phyloP scores from a whole-genome alignment of 2,329 filamentous ascomycete genomes.

The Colletotrichum agaves region DNA sequence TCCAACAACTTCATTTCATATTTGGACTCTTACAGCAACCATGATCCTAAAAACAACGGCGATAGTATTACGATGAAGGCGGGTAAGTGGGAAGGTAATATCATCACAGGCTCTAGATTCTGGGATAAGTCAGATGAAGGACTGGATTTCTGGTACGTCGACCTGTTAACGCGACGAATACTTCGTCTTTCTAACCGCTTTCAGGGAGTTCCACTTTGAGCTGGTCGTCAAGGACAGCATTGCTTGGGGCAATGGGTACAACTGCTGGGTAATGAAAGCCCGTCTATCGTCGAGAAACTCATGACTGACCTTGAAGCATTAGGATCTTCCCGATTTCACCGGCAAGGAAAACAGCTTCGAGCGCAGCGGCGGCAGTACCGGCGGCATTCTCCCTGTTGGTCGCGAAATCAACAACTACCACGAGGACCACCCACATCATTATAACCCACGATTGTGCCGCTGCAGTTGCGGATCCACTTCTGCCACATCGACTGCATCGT shows the following conservation, averaged over 20 bases:
- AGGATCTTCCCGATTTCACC: constrained; percentile 43
- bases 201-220: constrained; percentile 48
- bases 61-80: constrained; percentile 57
- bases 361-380: constrained; percentile 52
- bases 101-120: constrained; percentile 52
- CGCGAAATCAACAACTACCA: too few relatives aligned
- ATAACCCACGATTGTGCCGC: too few relatives aligned
- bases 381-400: constrained; percentile 50
- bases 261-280: constrained; percentile 48
- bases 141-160: constrained; percentile 48
- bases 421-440: too few relatives aligned
- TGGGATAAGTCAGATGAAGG: constrained; percentile 60
- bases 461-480: too few relatives aligned
- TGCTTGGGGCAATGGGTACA: constrained; percentile 58
- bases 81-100: constrained; percentile 55
- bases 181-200: not conserved
- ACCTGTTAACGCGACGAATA: fast-evolving
- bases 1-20: constrained; percentile 48
- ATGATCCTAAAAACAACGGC: constrained; percentile 57
- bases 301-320: not conserved
- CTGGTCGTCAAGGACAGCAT: constrained; percentile 56
- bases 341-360: constrained; percentile 61
- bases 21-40: constrained; percentile 51
- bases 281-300: too few relatives aligned
- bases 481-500: constrained; percentile 58